phyloP scores from a whole-genome alignment of 805 yeast species.

The Torulaspora franciscae region DNA sequence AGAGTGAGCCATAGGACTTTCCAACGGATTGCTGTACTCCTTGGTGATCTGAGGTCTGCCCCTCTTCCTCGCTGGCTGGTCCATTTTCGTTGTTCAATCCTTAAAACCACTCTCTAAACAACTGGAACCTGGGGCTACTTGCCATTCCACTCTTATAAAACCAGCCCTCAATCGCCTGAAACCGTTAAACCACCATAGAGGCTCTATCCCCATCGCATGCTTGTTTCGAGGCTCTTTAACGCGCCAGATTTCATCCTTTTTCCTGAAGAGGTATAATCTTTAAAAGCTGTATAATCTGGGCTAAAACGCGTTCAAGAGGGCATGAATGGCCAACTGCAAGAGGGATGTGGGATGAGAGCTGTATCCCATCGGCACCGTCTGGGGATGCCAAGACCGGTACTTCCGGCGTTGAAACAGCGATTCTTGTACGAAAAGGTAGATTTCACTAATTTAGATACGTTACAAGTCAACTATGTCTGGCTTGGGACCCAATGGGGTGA shows the following conservation, averaged over 20 bases:
- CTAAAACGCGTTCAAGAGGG: background rate
- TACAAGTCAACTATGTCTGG: slow-evolving; percentile 45
- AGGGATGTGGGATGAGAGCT: too few species aligned
- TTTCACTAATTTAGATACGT: background rate
- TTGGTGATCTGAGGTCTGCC: slow-evolving; percentile 37
- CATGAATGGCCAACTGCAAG: background rate
- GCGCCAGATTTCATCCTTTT: background rate
- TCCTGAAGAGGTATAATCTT: slow-evolving; percentile 5
- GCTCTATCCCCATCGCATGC: background rate
- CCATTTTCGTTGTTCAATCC: slow-evolving; percentile 7
- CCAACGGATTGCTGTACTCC: slow-evolving; percentile 33
- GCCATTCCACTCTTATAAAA: background rate
- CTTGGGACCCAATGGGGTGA: slow-evolving; percentile 85
- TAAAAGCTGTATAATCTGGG: background rate
- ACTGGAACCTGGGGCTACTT: background rate
- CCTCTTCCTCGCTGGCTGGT: slow-evolving; percentile 24
- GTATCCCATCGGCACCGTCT: background rate
- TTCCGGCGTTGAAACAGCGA: too few species aligned
- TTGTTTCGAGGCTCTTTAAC: background rate
- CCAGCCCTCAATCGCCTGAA: background rate
- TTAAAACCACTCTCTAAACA: background rate
- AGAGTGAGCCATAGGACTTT: slow-evolving; percentile 37
- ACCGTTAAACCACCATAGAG: background rate
- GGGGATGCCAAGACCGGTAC: background rate
- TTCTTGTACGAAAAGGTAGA: too few species aligned